These are phyloP conservation scores for Dalbergia cultrata DNA, from an alignment of 306 rosid species.

Conservation along the genomic window DNA sequence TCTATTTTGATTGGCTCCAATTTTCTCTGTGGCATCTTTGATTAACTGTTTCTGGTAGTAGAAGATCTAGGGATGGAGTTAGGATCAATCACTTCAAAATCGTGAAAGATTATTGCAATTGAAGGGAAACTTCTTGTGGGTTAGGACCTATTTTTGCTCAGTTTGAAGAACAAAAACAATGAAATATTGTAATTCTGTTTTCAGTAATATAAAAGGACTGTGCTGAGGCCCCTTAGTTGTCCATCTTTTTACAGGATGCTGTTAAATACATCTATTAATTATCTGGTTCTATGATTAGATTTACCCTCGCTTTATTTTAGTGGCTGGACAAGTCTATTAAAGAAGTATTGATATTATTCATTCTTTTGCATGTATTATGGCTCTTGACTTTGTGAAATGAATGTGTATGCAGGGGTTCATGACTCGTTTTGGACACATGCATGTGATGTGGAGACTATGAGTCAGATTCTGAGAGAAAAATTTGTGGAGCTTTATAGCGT, in stretches of 20 bases:
- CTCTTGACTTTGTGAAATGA: conserved; percentile 40
- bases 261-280: conserved; percentile 18
- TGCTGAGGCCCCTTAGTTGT: not conserved
- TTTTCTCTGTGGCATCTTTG: not conserved
- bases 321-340: not conserved
- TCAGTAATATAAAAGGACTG: not conserved
- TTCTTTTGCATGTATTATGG: conserved; percentile 9
- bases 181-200: not conserved
- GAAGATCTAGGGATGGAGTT: conserved; percentile 13
- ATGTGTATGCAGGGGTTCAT: conserved; percentile 76
- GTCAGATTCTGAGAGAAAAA: conserved; percentile 69
- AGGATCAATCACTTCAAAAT: not conserved
- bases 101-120: not conserved
- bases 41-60: not conserved
- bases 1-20: not conserved
- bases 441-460: conserved; percentile 83
- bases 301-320: not conserved
- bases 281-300: conserved; percentile 5
- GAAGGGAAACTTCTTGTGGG: not conserved
- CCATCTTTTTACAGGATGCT: too few species aligned
- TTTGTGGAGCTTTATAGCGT: conserved; percentile 83
- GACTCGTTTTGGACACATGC: conserved; percentile 97
- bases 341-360: not conserved
- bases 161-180: not conserved
- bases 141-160: not conserved